Evolutionary conservation across 2,329 filamentous ascomycete species (phyloP), one percentile per base, ranked within the genome.

Genomic region (Nemania sp.): DNA sequence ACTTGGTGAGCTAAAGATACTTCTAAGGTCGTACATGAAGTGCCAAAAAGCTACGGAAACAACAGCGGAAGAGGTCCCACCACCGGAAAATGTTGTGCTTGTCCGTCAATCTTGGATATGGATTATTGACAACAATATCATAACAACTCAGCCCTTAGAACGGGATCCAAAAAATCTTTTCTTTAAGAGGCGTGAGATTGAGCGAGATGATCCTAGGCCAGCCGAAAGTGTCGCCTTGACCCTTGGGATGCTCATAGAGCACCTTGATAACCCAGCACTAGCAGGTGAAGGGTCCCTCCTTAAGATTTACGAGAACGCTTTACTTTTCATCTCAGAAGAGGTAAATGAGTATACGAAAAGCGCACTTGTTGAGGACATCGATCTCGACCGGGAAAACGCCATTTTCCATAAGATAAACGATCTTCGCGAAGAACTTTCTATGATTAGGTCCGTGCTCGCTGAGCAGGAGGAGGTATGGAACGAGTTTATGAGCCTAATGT

Each of bases 401-500:
- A 2, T 62, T 7, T 32, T 66, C 22, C 57, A 66, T 24, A 20
- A 61, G 26, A 66, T 66, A 3, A 57, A 49, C 45, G 63, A 66
- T 35, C 51, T 66, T 52, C 56, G 57, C n/a, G 56, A 52, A 15
- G 63, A 66, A 43, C 22, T 61, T 29, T 61, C 63, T 10, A 66
- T 66, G 63, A 57, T 66, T 20, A 56, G 53, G 43, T 61, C 57
- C 1, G 63, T 66, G 11, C 35, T 66, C 0, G 6, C 63, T 43
- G 11, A 66, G 52, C 57, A 66, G 18, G 63, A 61, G 20, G 24
- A 73, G 1, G 13, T 55, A 26, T 47, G 64, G 58, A 76, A 76
- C 1, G 70, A 70, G 10, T 73, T 45, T 55, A 78, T 77, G n/a
- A 43, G 68, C 59, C 78, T 78, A 11, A 62, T 79, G 72, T 51